Evolutionary conservation across 257 asterid genomes (phyloP), one percentile per base, ranked within the genome.

Genomic region (Ajuga chamaepitys): DNA sequence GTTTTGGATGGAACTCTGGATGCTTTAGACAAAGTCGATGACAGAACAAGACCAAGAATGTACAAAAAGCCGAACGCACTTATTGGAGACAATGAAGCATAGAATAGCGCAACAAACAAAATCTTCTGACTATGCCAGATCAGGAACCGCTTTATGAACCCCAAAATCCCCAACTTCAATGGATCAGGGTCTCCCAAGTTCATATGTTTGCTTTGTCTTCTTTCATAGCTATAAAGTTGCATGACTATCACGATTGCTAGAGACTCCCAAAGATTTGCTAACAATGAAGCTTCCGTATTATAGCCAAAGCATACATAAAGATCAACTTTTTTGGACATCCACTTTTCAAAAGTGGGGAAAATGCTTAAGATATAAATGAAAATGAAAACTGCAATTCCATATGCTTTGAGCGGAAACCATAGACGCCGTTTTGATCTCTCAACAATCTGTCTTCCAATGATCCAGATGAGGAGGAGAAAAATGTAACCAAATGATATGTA

Each of bases 211-310:
- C 95, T 94, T 75, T 94, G 95, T 74, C 99, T 85, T 81, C 99
- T 88, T 76, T 94, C 99, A 18, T 94, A 94, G 81, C 97, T 94
- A 60, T 94, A 90, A 78, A 94, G 96, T 82, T 94, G 97, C 99
- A 94, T 94, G 73, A 94, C 97, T 68, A 90, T 79, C 71, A 88
- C 79, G 35, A 94, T 81, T 62, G 97, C 97, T 44, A 94, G 78
- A 75, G 97, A 90, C 76, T 86, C 96, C 89, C 95, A 86, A 56
- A 86, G 88, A 82, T 94, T 88, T 69, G 77, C 78, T 74, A 90
- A 67, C 68, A 94, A 55, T 58, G 93, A 78, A 66, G 89, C 91
- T 58, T 83, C 74, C 14, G 84, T 79, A 57, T 88, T 70, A 77
- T 90, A 94, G 66, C 99, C 97, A 70, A 85, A 85, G 74, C 62